phyloP scores from a whole-genome alignment of 2,329 filamentous ascomycete species.

The Hymenotorrendiella dingleyae region DNA sequence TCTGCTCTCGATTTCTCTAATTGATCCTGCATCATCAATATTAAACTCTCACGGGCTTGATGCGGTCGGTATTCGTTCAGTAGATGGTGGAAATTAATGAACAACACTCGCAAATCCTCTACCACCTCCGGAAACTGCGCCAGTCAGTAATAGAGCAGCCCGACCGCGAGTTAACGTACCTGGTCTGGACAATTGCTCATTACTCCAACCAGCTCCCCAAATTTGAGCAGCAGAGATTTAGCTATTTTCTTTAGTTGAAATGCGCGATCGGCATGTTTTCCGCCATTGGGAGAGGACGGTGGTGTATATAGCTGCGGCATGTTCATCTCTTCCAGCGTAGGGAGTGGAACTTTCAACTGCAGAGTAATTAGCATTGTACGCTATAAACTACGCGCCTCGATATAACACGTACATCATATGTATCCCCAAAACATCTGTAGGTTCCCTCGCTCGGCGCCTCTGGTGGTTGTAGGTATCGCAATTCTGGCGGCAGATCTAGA shows the following conservation, averaged over 20 bases:
- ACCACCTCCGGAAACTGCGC: conserved; percentile 62
- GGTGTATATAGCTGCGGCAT: conserved; percentile 62
- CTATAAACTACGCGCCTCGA: no score
- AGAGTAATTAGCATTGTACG: no score
- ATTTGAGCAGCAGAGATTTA: conserved; percentile 82
- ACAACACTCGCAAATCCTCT: conserved; percentile 70
- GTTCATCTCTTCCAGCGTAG: conserved; percentile 62
- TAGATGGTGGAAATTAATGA: conserved; percentile 88
- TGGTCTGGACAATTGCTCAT: conserved; percentile 59
- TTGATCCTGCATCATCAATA: conserved; percentile 81
- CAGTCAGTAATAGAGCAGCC: conserved; percentile 1
- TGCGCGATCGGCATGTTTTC: conserved; percentile 55
- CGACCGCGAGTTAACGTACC: conserved; percentile 28
- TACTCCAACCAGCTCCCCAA: conserved; percentile 74
- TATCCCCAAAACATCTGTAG: conserved; percentile 69
- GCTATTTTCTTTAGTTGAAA: conserved; percentile 70
- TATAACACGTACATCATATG: conserved; percentile 47
- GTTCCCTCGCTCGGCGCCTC: conserved; percentile 62
- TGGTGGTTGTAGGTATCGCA: conserved; percentile 77
- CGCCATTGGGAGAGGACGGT: conserved; percentile 31
- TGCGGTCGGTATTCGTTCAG: conserved; percentile 93
- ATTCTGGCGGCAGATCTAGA: conserved; percentile 43
- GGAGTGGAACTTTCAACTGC: conserved; percentile 55
- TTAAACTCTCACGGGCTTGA: conserved; percentile 83
- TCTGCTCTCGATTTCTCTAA: conserved; percentile 67